Percentiles rank a stretch among this genome's conserved stretches.
phyloP scores from a whole-genome alignment of 345 rosid genomes.

The Mangifera indica region DNA sequence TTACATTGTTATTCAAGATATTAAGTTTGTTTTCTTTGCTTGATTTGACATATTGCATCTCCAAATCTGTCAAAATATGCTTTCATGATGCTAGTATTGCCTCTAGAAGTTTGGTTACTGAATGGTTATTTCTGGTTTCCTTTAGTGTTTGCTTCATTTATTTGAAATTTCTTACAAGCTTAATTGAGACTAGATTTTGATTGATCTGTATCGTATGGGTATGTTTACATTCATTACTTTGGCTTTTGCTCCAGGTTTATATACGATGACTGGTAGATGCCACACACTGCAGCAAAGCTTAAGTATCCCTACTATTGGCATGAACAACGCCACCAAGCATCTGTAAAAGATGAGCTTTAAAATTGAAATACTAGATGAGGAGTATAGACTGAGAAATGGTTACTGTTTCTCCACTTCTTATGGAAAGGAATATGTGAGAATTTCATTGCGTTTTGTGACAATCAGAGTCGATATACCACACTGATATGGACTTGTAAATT shows the following conservation, averaged over 20 bases:
- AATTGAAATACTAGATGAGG: background rate
- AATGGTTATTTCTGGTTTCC: background rate
- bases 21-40: background rate
- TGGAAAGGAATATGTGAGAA: background rate
- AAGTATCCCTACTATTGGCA: constrained; percentile 85
- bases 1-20: background rate
- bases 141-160: background rate
- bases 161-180: background rate
- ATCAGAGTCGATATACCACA: background rate
- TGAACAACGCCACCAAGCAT: constrained; percentile 62
- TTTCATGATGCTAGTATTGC: background rate
- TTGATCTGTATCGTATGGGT: background rate
- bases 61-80: background rate
- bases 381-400: background rate
- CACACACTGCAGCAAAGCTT: constrained; percentile 86
- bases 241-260: constrained; percentile 45
- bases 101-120: background rate
- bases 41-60: constrained; percentile 9
- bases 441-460: no score
- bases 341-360: constrained; percentile 76
- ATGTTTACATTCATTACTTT: background rate
- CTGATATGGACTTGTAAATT: background rate
- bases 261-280: constrained; percentile 85
- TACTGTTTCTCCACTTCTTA: background rate
- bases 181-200: background rate